Base-by-base conservation (phyloP, 495 filamentous ascomycete genomes). In the Hypoxylon fuscum region DNA sequence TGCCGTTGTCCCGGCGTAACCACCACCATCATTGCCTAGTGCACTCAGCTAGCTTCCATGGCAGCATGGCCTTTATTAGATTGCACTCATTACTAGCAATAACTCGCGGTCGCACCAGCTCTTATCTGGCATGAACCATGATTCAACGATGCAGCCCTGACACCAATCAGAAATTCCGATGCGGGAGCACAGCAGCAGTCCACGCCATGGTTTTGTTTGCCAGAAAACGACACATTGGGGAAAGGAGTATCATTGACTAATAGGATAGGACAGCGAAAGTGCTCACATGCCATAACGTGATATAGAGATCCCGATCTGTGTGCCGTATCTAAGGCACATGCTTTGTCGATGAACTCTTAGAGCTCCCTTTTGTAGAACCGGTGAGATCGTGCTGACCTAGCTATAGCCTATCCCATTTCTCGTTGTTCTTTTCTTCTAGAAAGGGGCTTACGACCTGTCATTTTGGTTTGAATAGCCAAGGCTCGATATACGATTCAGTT, bases 101-200 rank as follows among this genome's bases (percentile, higher is more conserved):
- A 55, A 12, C 50, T n/a, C 31, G 29, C 11, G 4, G 51, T 55
- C 59, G 22, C 51, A 62, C 21, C 40, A 27, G 34, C 21, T 51
- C 49, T 58, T 59, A 54, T 59, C 54, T 44, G 11, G 11, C 22
- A 58, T 11, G 18, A 45, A 44, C 40, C 18, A 18, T 58, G 44
- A 43, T 53, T 44, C n/a, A 42, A 64, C 22, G 48, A 64, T 22
- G 18, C 32, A 53, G n/a, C n/a, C n/a, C 35, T 7, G 6, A 23
- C 41, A 40, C 61, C 61, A 64, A 64, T 64, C 35, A 54, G 43
- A 50, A 11, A 40, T 11, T 34, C 7, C 42, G 23, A 41, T 35
- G 25, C 18, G 17, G 3, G 23, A 43, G 17, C 42, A 58, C 60
- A 52, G 18, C 53, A 57, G 60, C 34, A 52, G 15, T 4, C 22